A percentile compares a stretch with the other conserved stretches of the same genome.
These are phyloP conservation scores for Cyclotella cryptica DNA, from an alignment of 108 stramenopile species.

Conservation along the genomic window DNA sequence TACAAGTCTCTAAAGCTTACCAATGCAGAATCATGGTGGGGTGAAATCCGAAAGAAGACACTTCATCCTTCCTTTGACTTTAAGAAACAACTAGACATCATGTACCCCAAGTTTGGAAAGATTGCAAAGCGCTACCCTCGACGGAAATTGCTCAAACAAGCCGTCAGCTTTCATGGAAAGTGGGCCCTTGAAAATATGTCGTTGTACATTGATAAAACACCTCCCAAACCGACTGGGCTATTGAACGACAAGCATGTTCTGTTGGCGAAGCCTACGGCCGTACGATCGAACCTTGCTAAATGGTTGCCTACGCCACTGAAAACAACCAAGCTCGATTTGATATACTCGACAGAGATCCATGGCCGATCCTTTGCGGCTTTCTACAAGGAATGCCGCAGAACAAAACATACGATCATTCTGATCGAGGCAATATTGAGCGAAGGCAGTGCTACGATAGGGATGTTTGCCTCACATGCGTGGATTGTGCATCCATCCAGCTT, in stretches of 20 bases:
- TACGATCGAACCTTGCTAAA: conserved; percentile 64
- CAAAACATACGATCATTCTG: conserved; percentile 75
- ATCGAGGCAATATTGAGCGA: conserved; percentile 60
- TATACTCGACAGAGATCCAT: conserved; percentile 81
- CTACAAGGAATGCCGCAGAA: conserved; percentile 57
- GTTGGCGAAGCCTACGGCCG: conserved; percentile 61
- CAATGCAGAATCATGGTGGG: conserved; percentile 48
- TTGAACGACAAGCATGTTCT: conserved; percentile 32
- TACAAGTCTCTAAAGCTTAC: conserved; percentile 21
- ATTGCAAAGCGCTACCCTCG: conserved; percentile 67
- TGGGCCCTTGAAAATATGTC: conserved; percentile 53
- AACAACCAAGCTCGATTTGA: conserved; percentile 77
- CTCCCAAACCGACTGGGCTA: conserved; percentile 55
- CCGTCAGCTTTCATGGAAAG: conserved; percentile 74
- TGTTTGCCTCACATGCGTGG: conserved; percentile 87
- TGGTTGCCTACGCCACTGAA: conserved; percentile 77
- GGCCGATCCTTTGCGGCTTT: conserved; percentile 79
- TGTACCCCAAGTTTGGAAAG: conserved; percentile 73
- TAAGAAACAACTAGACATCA: conserved; percentile 64
- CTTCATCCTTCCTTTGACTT: conserved; percentile 55
- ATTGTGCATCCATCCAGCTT: conserved; percentile 59
- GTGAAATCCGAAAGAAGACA: conserved; percentile 39
- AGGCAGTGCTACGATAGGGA: conserved; percentile 64
- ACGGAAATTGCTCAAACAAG: conserved; percentile 68
- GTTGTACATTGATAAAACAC: conserved; percentile 37